Percentiles rank a stretch among this genome's conserved stretches.
Evolutionary conservation across 225 moss, liverwort and hornwort species (phyloP).

Genomic region (Ulota crispa): DNA sequence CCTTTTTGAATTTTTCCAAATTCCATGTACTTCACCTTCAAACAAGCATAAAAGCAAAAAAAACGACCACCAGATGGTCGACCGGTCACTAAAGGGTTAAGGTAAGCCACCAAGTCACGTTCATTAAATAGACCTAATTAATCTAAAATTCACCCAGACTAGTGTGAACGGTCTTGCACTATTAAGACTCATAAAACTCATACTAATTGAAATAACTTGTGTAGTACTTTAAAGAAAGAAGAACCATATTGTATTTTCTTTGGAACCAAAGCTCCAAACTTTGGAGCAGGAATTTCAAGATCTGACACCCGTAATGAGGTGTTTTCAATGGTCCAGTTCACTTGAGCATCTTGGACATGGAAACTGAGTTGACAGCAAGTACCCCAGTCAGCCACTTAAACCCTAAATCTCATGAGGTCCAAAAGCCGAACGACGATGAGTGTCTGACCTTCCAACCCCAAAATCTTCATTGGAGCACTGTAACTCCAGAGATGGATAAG

Average conservation of each 20-base stretch:
- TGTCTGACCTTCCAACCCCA: constrained; percentile 1
- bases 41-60: too few relatives aligned
- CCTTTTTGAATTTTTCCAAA: too few relatives aligned
- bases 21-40: too few relatives aligned
- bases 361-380: not conserved
- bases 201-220: too few relatives aligned
- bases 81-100: too few relatives aligned
- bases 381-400: not conserved
- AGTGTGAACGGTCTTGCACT: too few relatives aligned
- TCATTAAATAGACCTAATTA: too few relatives aligned
- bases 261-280: not conserved
- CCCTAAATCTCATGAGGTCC: constrained; percentile 6
- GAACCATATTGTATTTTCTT: not conserved
- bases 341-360: not conserved
- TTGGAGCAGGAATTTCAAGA: not conserved
- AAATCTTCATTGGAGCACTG: constrained; percentile 1
- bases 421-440: not conserved
- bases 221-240: not conserved
- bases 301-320: not conserved
- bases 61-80: too few relatives aligned
- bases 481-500: constrained; percentile 3
- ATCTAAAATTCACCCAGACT: too few relatives aligned
- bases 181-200: too few relatives aligned
- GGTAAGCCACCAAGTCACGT: too few relatives aligned
- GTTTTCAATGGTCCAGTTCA: not conserved